phyloP scores from a whole-genome alignment of 2,329 filamentous ascomycete species.

The Epichloe uncinata region DNA sequence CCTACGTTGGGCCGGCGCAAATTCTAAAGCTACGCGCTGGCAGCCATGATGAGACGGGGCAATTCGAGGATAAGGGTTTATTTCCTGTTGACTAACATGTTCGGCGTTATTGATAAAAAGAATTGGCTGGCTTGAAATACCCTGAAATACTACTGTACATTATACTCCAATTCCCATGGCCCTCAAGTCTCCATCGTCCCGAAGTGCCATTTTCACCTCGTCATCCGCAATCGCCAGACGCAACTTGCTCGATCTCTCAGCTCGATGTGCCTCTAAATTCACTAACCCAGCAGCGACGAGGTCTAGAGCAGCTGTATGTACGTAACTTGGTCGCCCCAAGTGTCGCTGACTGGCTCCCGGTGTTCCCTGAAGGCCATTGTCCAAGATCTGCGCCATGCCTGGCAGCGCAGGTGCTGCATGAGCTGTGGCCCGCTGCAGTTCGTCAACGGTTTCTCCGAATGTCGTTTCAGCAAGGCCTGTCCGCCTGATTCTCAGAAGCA shows the following conservation, averaged over 20 bases:
- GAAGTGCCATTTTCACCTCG: constrained; percentile 76
- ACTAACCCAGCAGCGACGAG: constrained; percentile 80
- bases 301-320: constrained; percentile 65
- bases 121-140: constrained; percentile 1
- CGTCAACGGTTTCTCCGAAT: constrained; percentile 79
- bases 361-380: constrained; percentile 15
- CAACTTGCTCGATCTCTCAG: constrained; percentile 79
- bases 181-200: constrained; percentile 77
- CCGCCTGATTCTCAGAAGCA: constrained; percentile 65
- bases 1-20: constrained; percentile 67
- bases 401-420: constrained; percentile 22
- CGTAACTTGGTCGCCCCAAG: constrained; percentile 21
- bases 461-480: constrained; percentile 80
- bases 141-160: constrained; percentile 14
- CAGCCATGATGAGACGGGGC: background rate
- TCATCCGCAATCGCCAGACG: constrained; percentile 79
- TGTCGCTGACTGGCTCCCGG: constrained; percentile 16
- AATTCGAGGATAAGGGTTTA: background rate
- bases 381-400: constrained; percentile 24
- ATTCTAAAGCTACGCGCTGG: constrained; percentile 32
- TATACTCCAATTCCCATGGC: constrained; percentile 51
- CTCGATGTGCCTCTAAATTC: constrained; percentile 64
- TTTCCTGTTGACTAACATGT: background rate
- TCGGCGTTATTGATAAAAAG: background rate
- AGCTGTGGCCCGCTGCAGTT: constrained; percentile 34